Evolutionary conservation across 1,284 basidiomycete species (phyloP), one percentile per base, ranked within the genome.

Genomic region (Schizopora paradoxa): DNA sequence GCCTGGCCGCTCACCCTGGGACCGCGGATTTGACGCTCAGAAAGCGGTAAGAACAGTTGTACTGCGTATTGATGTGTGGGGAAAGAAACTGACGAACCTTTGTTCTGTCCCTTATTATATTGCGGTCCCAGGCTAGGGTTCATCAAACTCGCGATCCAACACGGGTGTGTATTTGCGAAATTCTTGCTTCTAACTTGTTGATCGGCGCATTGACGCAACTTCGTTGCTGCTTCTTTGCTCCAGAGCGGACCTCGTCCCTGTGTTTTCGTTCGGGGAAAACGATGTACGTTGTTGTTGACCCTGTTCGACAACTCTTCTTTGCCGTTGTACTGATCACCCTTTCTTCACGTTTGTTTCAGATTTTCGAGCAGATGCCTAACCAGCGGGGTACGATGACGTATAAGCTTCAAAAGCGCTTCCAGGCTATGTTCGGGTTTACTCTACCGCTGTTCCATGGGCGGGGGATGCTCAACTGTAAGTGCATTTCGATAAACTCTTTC

Each of bases 251-350:
- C 73, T 97, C 6, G 93, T 97, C 0, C 94, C 93, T 0, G 91
- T 95, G 1, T 96, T 96, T 60, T 93, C 91, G 1, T 99, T 99
- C 58, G 95, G 95, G 14, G 95, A 99, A 70, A 99, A 99, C 63
- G 95, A 99, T 62, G 91, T 92, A 51, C 57, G 85, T 72, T 4
- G 13, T 31, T 4, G 10, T 8, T 8, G 28, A 8, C 28, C 10
- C 10, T 31, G 28, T 14, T 31, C 8, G 8, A 14, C 10, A 14
- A 31, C 8, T 11, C 7, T 37, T 34, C n/a, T 19, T 23, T 1
- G 6, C n/a, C n/a, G n/a, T n/a, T n/a, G n/a, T 26, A 13, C 29
- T 37, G 26, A 8, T 3, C 3, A 25, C 23, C 29, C 8, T 18
- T 37, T 38, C 23, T 45, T 37, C 13, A 23, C 23, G 21, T 33